Evolutionary conservation across 371 early-diverging fungal genomes (phyloP).

Genomic region (Spiromyces aspiralis): DNA sequence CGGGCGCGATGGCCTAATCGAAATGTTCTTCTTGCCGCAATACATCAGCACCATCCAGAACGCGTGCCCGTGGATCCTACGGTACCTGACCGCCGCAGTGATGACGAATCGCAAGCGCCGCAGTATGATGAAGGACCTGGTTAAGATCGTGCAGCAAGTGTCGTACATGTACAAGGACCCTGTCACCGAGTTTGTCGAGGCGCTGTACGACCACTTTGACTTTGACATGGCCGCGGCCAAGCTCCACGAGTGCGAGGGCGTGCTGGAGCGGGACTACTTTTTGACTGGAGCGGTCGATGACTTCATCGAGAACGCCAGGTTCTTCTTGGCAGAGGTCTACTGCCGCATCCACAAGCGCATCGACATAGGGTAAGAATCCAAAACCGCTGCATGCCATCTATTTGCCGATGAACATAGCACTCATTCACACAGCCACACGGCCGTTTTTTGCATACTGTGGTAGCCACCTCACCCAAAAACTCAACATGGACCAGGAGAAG

Average conservation of each 20-base stretch:
- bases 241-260: constrained; percentile 70
- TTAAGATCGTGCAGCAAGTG: constrained; percentile 65
- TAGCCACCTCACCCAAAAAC: constrained; percentile 57
- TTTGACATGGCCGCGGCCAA: constrained; percentile 85
- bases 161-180: constrained; percentile 65
- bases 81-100: constrained; percentile 79
- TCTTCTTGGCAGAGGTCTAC: constrained; percentile 87
- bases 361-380: too few relatives aligned
- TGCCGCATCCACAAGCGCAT: constrained; percentile 90
- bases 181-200: constrained; percentile 78
- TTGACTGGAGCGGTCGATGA: constrained; percentile 64
- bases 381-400: too few relatives aligned
- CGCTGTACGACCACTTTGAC: constrained; percentile 78
- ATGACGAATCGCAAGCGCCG: constrained; percentile 81
- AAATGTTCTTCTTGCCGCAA: constrained; percentile 76
- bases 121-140: constrained; percentile 71
- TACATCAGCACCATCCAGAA: constrained; percentile 94
- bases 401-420: too few relatives aligned
- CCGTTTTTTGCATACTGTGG: too few relatives aligned
- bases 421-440: too few relatives aligned
- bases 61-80: constrained; percentile 87
- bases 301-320: constrained; percentile 81
- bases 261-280: constrained; percentile 79
- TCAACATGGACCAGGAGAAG: constrained; percentile 73
- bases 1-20: constrained; percentile 82